These are phyloP conservation scores for Aspergillus uvarum DNA, from an alignment of 2,329 filamentous ascomycete genomes.

Conservation along the genomic window DNA sequence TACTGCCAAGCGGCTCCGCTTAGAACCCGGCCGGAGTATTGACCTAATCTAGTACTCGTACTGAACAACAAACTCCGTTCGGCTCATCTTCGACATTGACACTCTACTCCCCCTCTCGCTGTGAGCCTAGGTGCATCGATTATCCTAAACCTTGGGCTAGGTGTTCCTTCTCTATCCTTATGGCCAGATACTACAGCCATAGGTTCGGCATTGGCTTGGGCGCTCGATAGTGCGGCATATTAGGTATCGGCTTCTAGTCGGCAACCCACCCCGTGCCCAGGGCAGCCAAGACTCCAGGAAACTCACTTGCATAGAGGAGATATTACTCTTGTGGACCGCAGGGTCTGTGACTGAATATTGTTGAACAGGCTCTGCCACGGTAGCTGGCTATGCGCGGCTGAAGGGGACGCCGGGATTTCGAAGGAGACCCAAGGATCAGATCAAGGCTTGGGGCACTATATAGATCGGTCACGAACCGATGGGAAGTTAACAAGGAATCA, in stretches of 20 bases:
- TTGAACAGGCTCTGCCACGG: not conserved
- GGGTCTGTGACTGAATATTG: not conserved
- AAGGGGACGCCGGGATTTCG: not conserved
- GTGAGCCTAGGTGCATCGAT: not conserved
- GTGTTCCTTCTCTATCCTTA: conserved; percentile 8
- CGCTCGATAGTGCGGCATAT: conserved; percentile 5
- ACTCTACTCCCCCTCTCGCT: not conserved
- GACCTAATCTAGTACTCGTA: not conserved
- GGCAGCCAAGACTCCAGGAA: not conserved
- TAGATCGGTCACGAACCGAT: not conserved
- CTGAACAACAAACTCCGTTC: conserved; percentile 4
- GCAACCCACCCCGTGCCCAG: not conserved
- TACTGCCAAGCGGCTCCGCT: conserved; percentile 20
- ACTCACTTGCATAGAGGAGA: not conserved
- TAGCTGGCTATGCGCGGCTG: not conserved
- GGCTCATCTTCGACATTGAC: not conserved
- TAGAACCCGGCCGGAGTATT: conserved; percentile 7
- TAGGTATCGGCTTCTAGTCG: not conserved
- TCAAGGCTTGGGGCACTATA: not conserved
- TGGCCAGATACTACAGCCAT: conserved; percentile 11
- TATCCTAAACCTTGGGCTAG: not conserved
- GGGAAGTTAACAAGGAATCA: not conserved
- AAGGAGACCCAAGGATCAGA: not conserved
- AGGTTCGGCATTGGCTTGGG: conserved; percentile 11
- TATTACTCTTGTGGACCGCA: not conserved